These are phyloP conservation scores for Fomitopsis pulvina DNA, from an alignment of 768 basidiomycete genomes.

Conservation along the genomic window DNA sequence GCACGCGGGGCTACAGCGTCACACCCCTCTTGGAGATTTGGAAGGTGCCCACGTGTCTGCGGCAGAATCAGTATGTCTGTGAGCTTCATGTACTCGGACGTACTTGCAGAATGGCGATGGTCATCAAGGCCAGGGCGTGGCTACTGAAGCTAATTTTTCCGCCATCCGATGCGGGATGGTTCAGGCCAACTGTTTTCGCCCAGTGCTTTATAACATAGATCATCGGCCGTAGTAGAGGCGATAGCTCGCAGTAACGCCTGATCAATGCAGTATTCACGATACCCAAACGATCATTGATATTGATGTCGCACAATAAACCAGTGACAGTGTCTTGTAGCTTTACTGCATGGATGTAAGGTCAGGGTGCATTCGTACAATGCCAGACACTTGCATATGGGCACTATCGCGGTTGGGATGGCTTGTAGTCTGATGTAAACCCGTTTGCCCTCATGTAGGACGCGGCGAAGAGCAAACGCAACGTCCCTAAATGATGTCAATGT, in stretches of 20 bases:
- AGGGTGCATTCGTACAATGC: neutral
- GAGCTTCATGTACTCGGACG: constrained; percentile 3
- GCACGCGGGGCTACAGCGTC: constrained; percentile 4
- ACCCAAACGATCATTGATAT: constrained; percentile 58
- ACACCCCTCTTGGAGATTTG: constrained; percentile 43
- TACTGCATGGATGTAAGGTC: constrained; percentile 27
- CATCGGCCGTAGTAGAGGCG: constrained; percentile 38
- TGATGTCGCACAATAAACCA: constrained; percentile 44
- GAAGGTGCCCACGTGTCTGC: constrained; percentile 39
- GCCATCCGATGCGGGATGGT: constrained; percentile 30
- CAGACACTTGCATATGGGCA: constrained; percentile 28
- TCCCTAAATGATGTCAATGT: constrained; percentile 9
- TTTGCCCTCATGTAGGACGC: constrained; percentile 2
- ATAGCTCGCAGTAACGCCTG: constrained; percentile 40
- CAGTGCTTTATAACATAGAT: constrained; percentile 48
- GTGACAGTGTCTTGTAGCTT: constrained; percentile 42
- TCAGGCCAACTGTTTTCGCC: constrained; percentile 49
- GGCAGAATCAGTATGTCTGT: neutral
- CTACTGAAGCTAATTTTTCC: constrained; percentile 43
- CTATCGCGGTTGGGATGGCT: constrained; percentile 22
- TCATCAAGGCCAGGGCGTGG: constrained; percentile 57
- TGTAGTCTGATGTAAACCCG: constrained; percentile 23
- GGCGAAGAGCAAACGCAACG: neutral
- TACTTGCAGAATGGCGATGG: constrained; percentile 54
- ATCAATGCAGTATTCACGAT: constrained; percentile 44